phyloP scores from a whole-genome alignment of 345 rosid species.

The Eucalyptus regnans region DNA sequence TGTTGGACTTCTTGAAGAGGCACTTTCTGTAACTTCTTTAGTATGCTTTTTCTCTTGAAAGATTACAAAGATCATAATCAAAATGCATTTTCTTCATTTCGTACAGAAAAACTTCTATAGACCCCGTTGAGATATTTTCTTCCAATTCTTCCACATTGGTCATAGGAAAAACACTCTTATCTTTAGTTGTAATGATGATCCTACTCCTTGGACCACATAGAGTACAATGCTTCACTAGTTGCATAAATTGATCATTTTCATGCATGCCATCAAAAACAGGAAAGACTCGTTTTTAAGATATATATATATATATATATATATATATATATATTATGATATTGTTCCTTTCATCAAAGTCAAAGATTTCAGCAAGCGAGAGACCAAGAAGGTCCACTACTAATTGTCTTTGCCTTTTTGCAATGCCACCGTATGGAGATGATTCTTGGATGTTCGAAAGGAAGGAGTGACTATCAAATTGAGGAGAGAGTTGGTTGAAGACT shows the following conservation, averaged over 20 bases:
- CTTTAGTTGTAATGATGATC: neutral
- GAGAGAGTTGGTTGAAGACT: neutral
- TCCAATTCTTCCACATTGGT: neutral
- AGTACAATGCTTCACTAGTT: neutral
- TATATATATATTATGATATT: neutral
- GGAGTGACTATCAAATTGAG: neutral
- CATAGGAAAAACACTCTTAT: neutral
- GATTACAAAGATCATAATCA: neutral
- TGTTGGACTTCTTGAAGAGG: too few relatives aligned
- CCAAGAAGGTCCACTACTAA: neutral
- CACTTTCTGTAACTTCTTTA: too few relatives aligned
- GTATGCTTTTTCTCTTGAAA: neutral
- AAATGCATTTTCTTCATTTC: neutral
- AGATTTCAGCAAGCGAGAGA: neutral
- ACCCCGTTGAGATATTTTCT: neutral
- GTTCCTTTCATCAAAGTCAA: neutral
- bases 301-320: too few relatives aligned
- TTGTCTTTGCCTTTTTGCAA: neutral
- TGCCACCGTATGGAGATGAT: neutral
- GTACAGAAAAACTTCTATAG: accelerated
- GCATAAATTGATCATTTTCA: neutral
- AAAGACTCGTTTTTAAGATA: neutral
- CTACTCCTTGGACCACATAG: neutral
- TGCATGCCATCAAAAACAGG: neutral
- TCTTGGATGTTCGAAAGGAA: neutral